Evolutionary conservation across 371 early-diverging fungal species (phyloP).

Genomic region (Haplosporangium sp.): DNA sequence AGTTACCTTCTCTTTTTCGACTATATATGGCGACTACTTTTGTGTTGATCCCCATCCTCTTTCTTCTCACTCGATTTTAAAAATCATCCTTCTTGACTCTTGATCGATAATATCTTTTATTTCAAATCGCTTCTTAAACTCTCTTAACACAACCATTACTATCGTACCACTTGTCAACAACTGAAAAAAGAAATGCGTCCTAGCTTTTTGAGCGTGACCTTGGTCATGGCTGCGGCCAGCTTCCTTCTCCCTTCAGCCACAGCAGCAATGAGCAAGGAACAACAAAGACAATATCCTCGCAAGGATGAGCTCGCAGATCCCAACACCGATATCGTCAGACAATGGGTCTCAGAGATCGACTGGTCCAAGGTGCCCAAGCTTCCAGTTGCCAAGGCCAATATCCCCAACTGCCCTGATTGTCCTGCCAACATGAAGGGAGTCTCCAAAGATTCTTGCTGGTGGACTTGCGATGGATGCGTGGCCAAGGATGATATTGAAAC

Average conservation of each 20-base stretch:
- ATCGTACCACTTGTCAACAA: no score
- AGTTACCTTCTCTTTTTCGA: not conserved
- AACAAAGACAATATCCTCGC: conserved; percentile 26
- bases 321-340: conserved; percentile 28
- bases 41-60: conserved; percentile 7
- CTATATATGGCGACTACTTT: not conserved
- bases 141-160: not conserved
- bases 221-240: conserved; percentile 32
- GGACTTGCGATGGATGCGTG: conserved; percentile 49
- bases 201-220: conserved; percentile 26
- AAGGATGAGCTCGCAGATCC: conserved; percentile 29
- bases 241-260: conserved; percentile 16
- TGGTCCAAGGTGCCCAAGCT: conserved; percentile 62
- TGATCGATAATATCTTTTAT: not conserved
- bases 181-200: conserved; percentile 28
- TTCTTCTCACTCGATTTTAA: not conserved
- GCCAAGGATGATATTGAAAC: conserved; percentile 51
- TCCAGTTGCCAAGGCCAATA: conserved; percentile 22
- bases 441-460: conserved; percentile 49
- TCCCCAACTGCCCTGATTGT: conserved; percentile 44
- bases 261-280: conserved; percentile 46
- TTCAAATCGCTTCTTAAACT: not conserved
- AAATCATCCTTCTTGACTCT: not conserved
- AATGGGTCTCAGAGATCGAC: conserved; percentile 55
- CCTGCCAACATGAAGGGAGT: conserved; percentile 26